phyloP scores from a whole-genome alignment of 176 grass and related monocot genomes.

The Alloteropsis semialata region DNA sequence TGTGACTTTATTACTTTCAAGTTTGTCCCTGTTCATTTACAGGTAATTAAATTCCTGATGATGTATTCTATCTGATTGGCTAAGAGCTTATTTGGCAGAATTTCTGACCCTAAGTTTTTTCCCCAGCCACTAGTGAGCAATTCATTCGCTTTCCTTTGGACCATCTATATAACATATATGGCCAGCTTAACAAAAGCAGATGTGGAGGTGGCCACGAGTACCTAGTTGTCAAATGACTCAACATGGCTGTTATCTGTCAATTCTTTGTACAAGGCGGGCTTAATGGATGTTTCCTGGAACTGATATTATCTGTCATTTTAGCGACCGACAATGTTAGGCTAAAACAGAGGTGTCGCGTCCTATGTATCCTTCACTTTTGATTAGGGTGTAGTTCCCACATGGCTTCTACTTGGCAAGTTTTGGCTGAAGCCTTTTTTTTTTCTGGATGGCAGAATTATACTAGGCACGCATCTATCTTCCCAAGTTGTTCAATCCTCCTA shows the following conservation, averaged over 20 bases:
- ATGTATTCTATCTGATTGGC: conserved; percentile 20
- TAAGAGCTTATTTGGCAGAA: not conserved
- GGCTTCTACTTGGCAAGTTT: conserved; percentile 11
- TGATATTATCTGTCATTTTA: not conserved
- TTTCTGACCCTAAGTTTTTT: conserved; percentile 31
- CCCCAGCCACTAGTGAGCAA: conserved; percentile 89
- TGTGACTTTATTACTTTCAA: conserved; percentile 99
- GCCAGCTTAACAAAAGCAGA: conserved; percentile 79
- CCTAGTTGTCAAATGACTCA: conserved; percentile 27
- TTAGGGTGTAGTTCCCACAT: conserved; percentile 21
- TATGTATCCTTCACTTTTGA: not conserved
- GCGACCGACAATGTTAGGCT: not conserved
- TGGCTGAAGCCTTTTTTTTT: conserved; percentile 13
- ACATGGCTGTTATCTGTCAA: not conserved
- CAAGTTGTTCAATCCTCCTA: not conserved
- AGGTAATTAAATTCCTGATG: conserved; percentile 51
- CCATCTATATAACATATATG: conserved; percentile 99
- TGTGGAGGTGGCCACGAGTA: conserved; percentile 43
- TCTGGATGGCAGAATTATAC: conserved; percentile 21
- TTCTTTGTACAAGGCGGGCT: conserved; percentile 20
- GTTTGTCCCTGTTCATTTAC: conserved; percentile 84
- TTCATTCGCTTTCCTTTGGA: conserved; percentile 97
- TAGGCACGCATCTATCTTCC: conserved; percentile 4
- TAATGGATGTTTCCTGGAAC: not conserved
- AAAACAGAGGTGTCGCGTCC: conserved; percentile 13